A percentile compares a stretch with the other conserved stretches of the same genome.
These are phyloP conservation scores for Fraxinus dipetala DNA, from an alignment of 305 asterid genomes.

Conservation along the genomic window DNA sequence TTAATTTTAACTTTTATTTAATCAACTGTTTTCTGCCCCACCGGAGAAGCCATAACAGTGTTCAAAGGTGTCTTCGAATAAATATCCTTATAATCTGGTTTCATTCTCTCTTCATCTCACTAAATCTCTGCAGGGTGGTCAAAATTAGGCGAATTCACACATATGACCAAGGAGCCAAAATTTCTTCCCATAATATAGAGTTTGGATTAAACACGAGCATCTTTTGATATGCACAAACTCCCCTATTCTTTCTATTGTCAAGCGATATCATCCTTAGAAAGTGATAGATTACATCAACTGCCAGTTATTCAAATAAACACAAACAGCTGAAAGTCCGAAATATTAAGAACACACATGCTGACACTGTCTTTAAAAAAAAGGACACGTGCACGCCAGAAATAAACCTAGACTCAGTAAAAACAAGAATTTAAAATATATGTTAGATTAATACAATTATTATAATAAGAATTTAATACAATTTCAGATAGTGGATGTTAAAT, in stretches of 20 bases:
- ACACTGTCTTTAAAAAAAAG: background rate
- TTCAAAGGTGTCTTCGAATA: conserved; percentile 3
- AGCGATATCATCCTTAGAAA: background rate
- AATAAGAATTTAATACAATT: too few species aligned
- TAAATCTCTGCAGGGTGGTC: background rate
- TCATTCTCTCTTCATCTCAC: background rate
- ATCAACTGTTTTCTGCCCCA: background rate
- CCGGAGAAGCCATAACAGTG: background rate
- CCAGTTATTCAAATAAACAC: background rate
- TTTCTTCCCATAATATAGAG: conserved; percentile 5
- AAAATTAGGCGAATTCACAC: conserved; percentile 4
- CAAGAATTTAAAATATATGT: background rate
- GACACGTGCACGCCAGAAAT: background rate
- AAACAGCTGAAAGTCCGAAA: background rate
- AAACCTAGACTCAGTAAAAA: background rate
- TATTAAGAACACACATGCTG: background rate
- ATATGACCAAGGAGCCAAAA: background rate
- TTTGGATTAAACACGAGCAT: background rate
- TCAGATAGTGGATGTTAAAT: background rate
- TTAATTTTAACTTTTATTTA: background rate
- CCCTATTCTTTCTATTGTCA: background rate
- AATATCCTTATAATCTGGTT: background rate
- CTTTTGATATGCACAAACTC: background rate
- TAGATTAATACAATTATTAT: background rate
- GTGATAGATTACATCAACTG: background rate